These are phyloP conservation scores for Fraxinus dipetala DNA, from an alignment of 305 asterid genomes.

Conservation along the genomic window DNA sequence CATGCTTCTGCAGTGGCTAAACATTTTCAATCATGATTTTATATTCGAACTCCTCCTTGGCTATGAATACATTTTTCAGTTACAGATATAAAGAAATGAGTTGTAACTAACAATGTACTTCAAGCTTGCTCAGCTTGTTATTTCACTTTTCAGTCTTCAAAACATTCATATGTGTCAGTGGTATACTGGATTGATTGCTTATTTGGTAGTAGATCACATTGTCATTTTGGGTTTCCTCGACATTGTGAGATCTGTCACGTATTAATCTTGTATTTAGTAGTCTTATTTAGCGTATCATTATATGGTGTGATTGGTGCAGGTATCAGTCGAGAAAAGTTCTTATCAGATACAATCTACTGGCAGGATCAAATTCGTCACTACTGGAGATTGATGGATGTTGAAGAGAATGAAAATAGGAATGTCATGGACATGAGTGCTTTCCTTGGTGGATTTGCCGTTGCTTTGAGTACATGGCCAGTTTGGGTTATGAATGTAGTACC, in stretches of 20 bases:
- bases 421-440: constrained; percentile 88
- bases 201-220: background rate
- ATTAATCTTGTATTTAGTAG: background rate
- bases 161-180: background rate
- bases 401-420: constrained; percentile 68
- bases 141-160: background rate
- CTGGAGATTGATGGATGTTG: constrained; percentile 77
- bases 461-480: constrained; percentile 72
- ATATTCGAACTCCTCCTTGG: background rate
- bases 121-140: background rate
- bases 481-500: constrained; percentile 89
- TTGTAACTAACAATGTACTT: background rate
- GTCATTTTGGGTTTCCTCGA: background rate
- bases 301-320: constrained; percentile 38
- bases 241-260: background rate
- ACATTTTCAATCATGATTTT: background rate
- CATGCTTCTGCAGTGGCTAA: background rate
- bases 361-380: constrained; percentile 82
- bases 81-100: background rate
- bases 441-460: constrained; percentile 86
- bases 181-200: background rate
- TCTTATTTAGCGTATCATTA: background rate
- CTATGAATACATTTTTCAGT: background rate
- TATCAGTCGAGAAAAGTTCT: constrained; percentile 50
- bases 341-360: constrained; percentile 70